These are phyloP conservation scores for Dendrocalamus latiflorus DNA, from an alignment of 202 grass and related monocot species.

Conservation along the genomic window DNA sequence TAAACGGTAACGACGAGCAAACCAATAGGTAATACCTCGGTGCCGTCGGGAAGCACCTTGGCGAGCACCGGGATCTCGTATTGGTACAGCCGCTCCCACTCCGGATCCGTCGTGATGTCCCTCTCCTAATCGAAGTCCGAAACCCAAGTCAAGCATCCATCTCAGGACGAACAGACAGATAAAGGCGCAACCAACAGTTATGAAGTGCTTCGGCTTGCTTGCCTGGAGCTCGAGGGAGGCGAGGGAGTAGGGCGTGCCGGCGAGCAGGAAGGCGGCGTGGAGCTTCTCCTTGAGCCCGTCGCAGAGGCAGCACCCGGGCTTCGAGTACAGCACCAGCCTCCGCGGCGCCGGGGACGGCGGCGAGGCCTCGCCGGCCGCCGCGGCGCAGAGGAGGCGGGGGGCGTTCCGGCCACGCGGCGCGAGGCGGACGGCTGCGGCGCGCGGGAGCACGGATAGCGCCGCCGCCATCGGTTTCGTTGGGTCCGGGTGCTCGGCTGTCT, in stretches of 20 bases:
- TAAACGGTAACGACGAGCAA: background rate
- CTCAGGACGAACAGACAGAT: no score
- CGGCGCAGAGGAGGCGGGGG: slow-evolving; percentile 30
- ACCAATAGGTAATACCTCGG: slow-evolving; percentile 50
- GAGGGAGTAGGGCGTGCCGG: slow-evolving; percentile 53
- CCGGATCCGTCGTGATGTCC: no score
- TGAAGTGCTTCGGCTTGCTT: background rate
- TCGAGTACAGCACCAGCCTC: slow-evolving; percentile 71
- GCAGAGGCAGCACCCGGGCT: slow-evolving; percentile 93
- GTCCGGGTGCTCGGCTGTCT: background rate
- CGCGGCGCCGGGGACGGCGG: background rate
- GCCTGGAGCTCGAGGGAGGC: slow-evolving; percentile 75
- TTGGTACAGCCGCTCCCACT: slow-evolving; percentile 63
- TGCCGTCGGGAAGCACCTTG: slow-evolving; percentile 70
- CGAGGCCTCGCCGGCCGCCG: slow-evolving; percentile 14
- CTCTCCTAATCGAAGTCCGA: no score
- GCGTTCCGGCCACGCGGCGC: background rate
- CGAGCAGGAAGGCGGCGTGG: slow-evolving; percentile 54
- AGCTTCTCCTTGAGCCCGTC: slow-evolving; percentile 95
- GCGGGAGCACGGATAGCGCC: slow-evolving; percentile 23
- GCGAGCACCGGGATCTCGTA: slow-evolving; percentile 94
- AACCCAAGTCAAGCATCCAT: no score
- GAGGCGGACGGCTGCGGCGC: slow-evolving; percentile 24
- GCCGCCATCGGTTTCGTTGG: slow-evolving; percentile 11
- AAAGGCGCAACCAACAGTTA: no score